Evolutionary conservation across 352 stramenopile genomes (phyloP), one percentile per base, ranked within the genome.

Genomic region (Globisporangium megalacanthum): DNA sequence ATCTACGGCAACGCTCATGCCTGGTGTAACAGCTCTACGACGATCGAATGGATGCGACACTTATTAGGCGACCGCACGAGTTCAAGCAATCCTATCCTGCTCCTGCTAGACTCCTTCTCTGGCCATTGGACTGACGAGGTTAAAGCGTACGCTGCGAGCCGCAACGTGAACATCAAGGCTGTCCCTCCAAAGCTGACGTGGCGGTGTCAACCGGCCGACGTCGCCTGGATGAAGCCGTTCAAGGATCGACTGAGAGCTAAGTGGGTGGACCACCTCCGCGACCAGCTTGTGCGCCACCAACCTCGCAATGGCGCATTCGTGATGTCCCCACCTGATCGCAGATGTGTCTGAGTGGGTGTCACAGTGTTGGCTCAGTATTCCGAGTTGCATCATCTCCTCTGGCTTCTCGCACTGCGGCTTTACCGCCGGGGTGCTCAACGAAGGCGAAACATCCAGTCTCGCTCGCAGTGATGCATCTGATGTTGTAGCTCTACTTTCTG

Each of bases 51-150:
- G 59, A 14, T 73, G 17, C 19, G 7, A 6, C 52, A 49, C 49
- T 57, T 70, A 52, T 74, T 72, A 33, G 54, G 45, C 35, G 20
- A 55, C 19, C 35, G 50, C 0, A 47, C 50, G n/a, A 4, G 9
- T 8, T 19, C 13, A 7, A 55, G 50, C 50, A n/a, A 47, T 17
- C 59, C 69, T 0, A 52, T 76, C 1, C 47, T 76, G 13, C 47
- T 79, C 4, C 33, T 72, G 4, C 58, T 64, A 29, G 61, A 76
- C 39, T 68, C 65, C 20, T 66, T 77, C 48, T 60, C 57, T 3
- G 61, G 51, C 6, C 70, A 74, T 33, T 79, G 64, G 64, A 66
- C 67, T 3, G 31, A 41, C 4, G 52, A 73, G 1, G 62, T 70
- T 3, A 51, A 54, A 15, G 41, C 35, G 5, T 73, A 58, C 46